Conservation (phyloP, 306 rosid genomes). For the Pachyrhizus erosus region DNA sequence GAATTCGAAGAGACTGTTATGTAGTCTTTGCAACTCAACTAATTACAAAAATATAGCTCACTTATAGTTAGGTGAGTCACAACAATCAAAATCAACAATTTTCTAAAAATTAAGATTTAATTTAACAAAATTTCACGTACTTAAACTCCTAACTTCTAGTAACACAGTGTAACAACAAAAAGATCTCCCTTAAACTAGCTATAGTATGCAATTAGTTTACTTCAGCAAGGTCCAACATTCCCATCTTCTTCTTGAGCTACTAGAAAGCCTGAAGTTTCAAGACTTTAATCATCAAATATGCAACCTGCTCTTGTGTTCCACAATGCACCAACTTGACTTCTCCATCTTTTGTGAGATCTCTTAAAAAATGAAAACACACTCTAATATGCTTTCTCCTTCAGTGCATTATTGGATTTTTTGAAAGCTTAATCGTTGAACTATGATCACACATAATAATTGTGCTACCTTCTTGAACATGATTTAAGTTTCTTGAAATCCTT, state of each 20-base stretch:
- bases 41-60: no score
- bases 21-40: no score
- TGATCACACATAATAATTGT: neutral
- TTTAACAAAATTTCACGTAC: no score
- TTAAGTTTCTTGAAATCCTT: neutral
- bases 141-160: no score
- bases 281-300: neutral
- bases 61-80: no score
- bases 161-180: no score
- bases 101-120: no score
- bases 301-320: neutral
- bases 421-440: neutral
- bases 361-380: neutral
- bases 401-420: neutral
- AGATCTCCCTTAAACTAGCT: slow-evolving; percentile 1
- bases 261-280: neutral
- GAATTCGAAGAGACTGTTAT: no score
- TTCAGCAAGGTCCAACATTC: neutral
- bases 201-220: neutral
- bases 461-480: neutral
- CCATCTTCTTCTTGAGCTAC: neutral
- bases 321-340: neutral
- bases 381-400: neutral
- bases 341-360: neutral
- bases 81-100: no score